Base-by-base conservation (phyloP, 2,329 filamentous ascomycete genomes). In the Pezizomycotina sp. region DNA sequence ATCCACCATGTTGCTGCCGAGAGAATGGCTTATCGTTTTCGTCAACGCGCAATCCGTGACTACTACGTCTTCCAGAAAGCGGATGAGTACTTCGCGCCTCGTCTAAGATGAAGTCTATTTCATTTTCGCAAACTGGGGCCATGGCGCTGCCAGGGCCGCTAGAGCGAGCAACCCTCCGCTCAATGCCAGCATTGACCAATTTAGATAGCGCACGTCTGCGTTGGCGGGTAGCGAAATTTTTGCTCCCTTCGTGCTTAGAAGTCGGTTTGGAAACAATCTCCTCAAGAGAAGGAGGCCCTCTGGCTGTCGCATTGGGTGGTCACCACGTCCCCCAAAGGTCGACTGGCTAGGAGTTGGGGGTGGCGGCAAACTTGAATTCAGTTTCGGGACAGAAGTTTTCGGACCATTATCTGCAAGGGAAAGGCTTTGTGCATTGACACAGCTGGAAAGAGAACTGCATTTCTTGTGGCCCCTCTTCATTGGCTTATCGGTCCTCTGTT, bases 171-270 rank as follows among this genome's bases (percentile, higher is more conserved):
- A 62, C 69, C 38, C 86, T 81, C 42, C 89, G 79, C 53, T 83
- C 81, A 46, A 89, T 69, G 10, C 86, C 84, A 35, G 86, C 86
- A 47, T 80, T 79, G 44, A 93, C 80, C 31, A 98, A 69, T 55
- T 83, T 93, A 62, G 84, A 75, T 27, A 98, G 74, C 16, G 89
- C 89, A 51, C 79, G 83, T 47, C 86, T 82, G 42, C 89, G 82
- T 53, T 91, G 84, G 44, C 89, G 83, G 37, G 83, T 74, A 7
- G 79, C 78, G 60, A 98, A 98, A 63, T 98, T 98, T 71, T 93
- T 76, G 72, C 86, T 93, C 15, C 86, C 89, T 57, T 95, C 86
- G 47, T 86, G 72, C 62, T 83, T 92, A 48, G 81, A 75, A 6
- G 86, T 95, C 1, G 89, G 89, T 60, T 84, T 89, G 13, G 76